Evolutionary conservation across 2,329 filamentous ascomycete species (phyloP).

Genomic region (Fusarium sp.): DNA sequence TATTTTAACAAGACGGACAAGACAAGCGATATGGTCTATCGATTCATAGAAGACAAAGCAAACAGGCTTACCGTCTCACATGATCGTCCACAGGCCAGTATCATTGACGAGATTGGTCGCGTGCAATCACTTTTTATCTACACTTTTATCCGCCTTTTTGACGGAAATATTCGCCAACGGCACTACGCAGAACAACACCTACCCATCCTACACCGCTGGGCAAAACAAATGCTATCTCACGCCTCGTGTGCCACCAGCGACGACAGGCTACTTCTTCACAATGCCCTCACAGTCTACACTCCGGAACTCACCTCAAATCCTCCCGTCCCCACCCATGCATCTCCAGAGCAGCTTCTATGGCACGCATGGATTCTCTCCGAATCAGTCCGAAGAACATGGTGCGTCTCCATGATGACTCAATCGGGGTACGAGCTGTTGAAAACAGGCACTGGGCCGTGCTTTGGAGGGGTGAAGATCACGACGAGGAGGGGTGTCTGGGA

Average conservation of each 20-base stretch:
- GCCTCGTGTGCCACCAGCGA: background rate
- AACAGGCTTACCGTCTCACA: background rate
- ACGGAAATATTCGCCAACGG: slow-evolving; percentile 39
- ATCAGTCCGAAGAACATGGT: slow-evolving; percentile 47
- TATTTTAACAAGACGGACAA: slow-evolving; percentile 28
- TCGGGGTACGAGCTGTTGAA: slow-evolving; percentile 32
- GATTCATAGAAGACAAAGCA: slow-evolving; percentile 22
- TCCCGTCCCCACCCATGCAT: slow-evolving; percentile 3
- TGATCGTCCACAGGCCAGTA: background rate
- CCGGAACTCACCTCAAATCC: slow-evolving; percentile 4
- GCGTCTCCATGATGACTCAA: slow-evolving; percentile 35
- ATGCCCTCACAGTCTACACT: slow-evolving; percentile 4
- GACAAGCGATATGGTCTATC: slow-evolving; percentile 24
- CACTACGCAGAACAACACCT: slow-evolving; percentile 38
- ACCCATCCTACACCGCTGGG: slow-evolving; percentile 30
- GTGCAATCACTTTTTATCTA: slow-evolving; percentile 42
- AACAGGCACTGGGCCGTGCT: slow-evolving; percentile 22
- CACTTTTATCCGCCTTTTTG: slow-evolving; percentile 41
- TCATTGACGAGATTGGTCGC: slow-evolving; percentile 25
- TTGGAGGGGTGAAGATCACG: slow-evolving; percentile 38
- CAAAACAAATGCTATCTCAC: slow-evolving; percentile 14
- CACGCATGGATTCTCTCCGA: slow-evolving; percentile 49
- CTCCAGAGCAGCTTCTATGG: slow-evolving; percentile 38
- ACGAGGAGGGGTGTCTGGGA: slow-evolving; percentile 46
- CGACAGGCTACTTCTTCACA: slow-evolving; percentile 17